Evolutionary conservation across 352 stramenopile species (phyloP).

Genomic region (Phytopythium helicoides): DNA sequence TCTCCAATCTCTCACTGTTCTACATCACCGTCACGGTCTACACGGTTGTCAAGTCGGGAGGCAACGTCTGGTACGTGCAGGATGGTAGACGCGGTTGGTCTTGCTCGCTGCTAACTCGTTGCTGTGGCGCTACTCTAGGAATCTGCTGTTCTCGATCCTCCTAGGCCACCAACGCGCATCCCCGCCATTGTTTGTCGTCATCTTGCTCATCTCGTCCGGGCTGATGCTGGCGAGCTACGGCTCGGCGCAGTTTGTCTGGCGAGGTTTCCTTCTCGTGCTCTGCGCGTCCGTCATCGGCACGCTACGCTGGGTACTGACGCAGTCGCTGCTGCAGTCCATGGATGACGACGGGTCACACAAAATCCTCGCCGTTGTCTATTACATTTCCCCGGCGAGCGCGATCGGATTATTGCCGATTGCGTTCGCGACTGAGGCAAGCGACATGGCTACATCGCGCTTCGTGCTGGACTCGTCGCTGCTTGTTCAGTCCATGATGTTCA

Average conservation of each 20-base stretch:
- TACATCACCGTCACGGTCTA: conserved; percentile 89
- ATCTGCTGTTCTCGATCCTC: conserved; percentile 78
- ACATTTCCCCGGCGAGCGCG: conserved; percentile 75
- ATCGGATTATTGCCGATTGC: conserved; percentile 70
- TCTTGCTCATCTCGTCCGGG: conserved; percentile 67
- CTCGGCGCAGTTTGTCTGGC: conserved; percentile 66
- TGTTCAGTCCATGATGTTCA: conserved; percentile 50
- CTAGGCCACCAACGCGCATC: conserved; percentile 70
- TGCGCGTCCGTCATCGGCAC: conserved; percentile 67
- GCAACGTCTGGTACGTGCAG: conserved; percentile 60
- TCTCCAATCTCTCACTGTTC: conserved; percentile 81
- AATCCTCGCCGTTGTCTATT: conserved; percentile 80
- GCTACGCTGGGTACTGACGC: conserved; percentile 79
- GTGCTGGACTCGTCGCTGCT: conserved; percentile 44
- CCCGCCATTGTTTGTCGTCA: conserved; percentile 44
- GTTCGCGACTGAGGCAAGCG: conserved; percentile 41
- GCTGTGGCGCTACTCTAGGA: conserved; percentile 16
- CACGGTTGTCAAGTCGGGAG: conserved; percentile 79
- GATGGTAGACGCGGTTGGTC: too few species aligned
- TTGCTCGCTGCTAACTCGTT: neutral
- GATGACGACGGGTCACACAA: conserved; percentile 48
- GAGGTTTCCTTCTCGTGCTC: conserved; percentile 75
- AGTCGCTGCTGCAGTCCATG: conserved; percentile 73
- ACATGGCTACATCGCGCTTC: conserved; percentile 60
- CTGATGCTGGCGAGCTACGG: conserved; percentile 76